Base-by-base conservation (phyloP, 2,329 filamentous ascomycete genomes). In the Cercospora sp. region DNA sequence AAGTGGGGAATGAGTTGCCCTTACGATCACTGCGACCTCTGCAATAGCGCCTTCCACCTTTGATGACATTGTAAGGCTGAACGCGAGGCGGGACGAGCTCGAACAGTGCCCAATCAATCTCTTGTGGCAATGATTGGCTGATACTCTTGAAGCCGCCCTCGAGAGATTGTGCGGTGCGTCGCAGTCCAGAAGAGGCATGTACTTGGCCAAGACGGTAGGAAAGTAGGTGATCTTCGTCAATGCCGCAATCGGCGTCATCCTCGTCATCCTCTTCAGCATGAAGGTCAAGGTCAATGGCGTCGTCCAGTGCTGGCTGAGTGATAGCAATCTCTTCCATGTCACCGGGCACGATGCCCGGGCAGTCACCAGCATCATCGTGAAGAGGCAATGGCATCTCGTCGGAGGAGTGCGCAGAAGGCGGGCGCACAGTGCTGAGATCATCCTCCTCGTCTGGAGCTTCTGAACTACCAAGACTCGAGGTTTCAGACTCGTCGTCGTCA, bases 91-190 rank as follows among this genome's bases (percentile, higher is more conserved):
- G 84, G 10, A 90, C 83, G 70, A 98, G 92, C 72, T 91, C 88
- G 73, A 98, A 93, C 2, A 98, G 83, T 0, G 94, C 93, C 94
- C 94, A 98, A 79, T 98, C 94, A 55, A 98, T 93, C 79, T 98
- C 94, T 77, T 97, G 94, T 5, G 26, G 96, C 82, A 4, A 90
- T 89, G 69, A 90, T 85, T 67, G 72, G 30, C 62, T 90, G 86
- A 62, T 83, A 85, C 77, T 91, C 57, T 73, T 72, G 69, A 75
- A 78, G 55, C 76, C 75, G 36, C 70, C 73, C 72, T 77, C 72
- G 33, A 74, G 74, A 12, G 72, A 70, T 42, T 74, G 69, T 18
- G 64, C 55, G 16, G 69, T 76, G 31, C 94, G 88, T 4, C 93
- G 89, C 67, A 98, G 91, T 6, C 94, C 94, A 23, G 93, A 97